A percentile compares a stretch with the other conserved stretches of the same genome.
Evolutionary conservation across 192 early-diverging fungal genomes (phyloP).

Genomic region (Coemansia sp.): DNA sequence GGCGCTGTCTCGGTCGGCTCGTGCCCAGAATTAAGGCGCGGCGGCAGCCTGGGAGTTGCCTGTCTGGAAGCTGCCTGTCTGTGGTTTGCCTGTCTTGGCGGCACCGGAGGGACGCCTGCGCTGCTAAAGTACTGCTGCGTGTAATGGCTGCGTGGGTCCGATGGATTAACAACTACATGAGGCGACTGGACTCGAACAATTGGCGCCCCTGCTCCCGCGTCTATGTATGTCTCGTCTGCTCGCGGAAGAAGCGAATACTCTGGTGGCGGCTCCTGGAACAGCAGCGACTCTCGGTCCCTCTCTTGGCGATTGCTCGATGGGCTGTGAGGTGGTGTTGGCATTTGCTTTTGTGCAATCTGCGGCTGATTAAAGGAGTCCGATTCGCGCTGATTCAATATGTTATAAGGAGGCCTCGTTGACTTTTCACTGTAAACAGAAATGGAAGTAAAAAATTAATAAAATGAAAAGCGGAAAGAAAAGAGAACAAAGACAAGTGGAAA

Average conservation of each 20-base stretch:
- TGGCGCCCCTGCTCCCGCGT: slow-evolving; percentile 49
- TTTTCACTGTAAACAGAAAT: neutral
- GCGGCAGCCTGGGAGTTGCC: slow-evolving; percentile 21
- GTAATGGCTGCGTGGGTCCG: slow-evolving; percentile 48
- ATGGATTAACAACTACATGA: slow-evolving; percentile 45
- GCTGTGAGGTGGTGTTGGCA: neutral
- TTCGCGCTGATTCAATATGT: neutral
- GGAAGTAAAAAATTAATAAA: too few species aligned
- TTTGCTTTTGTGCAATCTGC: neutral
- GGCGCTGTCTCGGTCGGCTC: slow-evolving; percentile 38
- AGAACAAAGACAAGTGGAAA: too few species aligned
- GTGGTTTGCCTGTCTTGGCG: slow-evolving; percentile 12
- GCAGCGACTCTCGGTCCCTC: neutral
- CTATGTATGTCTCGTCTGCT: slow-evolving; percentile 43
- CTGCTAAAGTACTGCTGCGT: slow-evolving; percentile 22
- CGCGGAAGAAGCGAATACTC: slow-evolving; percentile 44
- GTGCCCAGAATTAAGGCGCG: slow-evolving; percentile 27
- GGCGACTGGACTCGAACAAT: slow-evolving; percentile 42
- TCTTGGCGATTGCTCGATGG: neutral
- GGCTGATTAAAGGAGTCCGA: neutral
- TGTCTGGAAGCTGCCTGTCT: slow-evolving; percentile 32
- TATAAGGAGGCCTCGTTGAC: neutral
- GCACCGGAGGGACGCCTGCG: slow-evolving; percentile 14
- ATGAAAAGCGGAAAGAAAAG: too few species aligned
- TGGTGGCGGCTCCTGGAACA: slow-evolving; percentile 34